Percentiles rank a stretch among this genome's conserved stretches.
These are phyloP conservation scores for Geosmithia putterillii DNA, from an alignment of 2,329 filamentous ascomycete genomes.

Conservation along the genomic window DNA sequence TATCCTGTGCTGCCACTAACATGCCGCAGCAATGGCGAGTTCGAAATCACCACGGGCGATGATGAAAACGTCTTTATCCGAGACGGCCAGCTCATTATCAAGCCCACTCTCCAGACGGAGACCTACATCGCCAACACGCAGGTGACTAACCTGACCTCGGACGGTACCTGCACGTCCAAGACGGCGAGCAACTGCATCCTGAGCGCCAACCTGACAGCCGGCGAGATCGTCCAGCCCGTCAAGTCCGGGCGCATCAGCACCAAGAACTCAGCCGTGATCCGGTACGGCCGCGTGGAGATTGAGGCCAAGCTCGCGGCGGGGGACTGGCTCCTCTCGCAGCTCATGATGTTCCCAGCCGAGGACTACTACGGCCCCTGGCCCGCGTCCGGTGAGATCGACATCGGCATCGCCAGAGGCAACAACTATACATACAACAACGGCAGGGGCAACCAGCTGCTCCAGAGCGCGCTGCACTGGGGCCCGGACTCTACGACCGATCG, in stretches of 20 bases:
- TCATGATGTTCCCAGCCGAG: conserved; percentile 14
- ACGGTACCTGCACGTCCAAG: not conserved
- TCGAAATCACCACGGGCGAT: not conserved
- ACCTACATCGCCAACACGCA: not conserved
- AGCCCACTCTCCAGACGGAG: not conserved
- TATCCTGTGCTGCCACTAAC: not conserved
- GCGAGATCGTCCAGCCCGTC: conserved; percentile 35
- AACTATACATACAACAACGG: conserved; percentile 22
- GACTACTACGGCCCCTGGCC: conserved; percentile 35
- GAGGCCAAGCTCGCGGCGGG: conserved; percentile 37
- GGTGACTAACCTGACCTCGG: not conserved
- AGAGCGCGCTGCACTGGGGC: conserved; percentile 36
- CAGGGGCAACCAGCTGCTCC: conserved; percentile 25
- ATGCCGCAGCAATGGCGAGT: not conserved
- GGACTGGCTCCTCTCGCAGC: conserved; percentile 42
- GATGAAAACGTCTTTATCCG: not conserved
- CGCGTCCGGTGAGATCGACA: conserved; percentile 39
- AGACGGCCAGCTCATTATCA: not conserved
- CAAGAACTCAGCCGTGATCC: conserved; percentile 27
- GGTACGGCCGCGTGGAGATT: conserved; percentile 39
- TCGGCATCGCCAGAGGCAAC: conserved; percentile 36
- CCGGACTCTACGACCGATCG: conserved; percentile 9
- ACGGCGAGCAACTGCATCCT: not conserved
- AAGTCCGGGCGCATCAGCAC: conserved; percentile 35
- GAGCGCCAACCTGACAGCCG: conserved; percentile 7